Conservation (phyloP, 2,329 filamentous ascomycete genomes). For the Alternaria sp. region DNA sequence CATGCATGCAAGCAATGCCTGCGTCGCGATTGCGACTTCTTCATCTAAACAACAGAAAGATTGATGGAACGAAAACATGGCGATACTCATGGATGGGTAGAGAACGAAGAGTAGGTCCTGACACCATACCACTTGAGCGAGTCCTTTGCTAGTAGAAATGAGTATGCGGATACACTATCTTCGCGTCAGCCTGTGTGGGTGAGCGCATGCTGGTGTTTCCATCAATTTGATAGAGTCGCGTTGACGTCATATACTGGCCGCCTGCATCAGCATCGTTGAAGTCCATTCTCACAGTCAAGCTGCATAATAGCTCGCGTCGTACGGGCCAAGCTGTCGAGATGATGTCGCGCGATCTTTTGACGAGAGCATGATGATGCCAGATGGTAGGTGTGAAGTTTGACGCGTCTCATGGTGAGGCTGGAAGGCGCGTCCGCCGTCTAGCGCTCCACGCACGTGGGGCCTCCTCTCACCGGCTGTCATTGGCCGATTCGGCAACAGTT, state of each 20-base stretch:
- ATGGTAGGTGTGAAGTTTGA: neutral
- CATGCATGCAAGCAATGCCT: too few relatives aligned
- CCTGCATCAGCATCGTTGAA: neutral
- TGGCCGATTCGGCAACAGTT: neutral
- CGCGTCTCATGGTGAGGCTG: neutral
- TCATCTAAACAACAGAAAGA: too few relatives aligned
- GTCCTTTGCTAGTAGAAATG: too few relatives aligned
- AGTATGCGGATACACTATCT: neutral
- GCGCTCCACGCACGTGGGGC: neutral
- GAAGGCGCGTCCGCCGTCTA: neutral
- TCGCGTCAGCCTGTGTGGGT: neutral
- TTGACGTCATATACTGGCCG: neutral
- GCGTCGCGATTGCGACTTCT: too few relatives aligned
- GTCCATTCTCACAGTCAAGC: neutral
- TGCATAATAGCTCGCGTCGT: fast-evolving
- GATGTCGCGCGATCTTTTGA: neutral
- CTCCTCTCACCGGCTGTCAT: neutral
- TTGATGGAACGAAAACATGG: too few relatives aligned
- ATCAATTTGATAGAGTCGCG: neutral
- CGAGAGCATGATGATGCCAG: neutral
- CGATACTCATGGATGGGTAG: too few relatives aligned
- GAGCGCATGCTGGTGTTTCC: neutral
- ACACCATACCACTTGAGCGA: too few relatives aligned
- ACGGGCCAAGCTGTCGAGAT: neutral
- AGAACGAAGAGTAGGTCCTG: too few relatives aligned